Evolutionary conservation across 768 basidiomycete species (phyloP).

Genomic region (Auricularia auricula-judae): DNA sequence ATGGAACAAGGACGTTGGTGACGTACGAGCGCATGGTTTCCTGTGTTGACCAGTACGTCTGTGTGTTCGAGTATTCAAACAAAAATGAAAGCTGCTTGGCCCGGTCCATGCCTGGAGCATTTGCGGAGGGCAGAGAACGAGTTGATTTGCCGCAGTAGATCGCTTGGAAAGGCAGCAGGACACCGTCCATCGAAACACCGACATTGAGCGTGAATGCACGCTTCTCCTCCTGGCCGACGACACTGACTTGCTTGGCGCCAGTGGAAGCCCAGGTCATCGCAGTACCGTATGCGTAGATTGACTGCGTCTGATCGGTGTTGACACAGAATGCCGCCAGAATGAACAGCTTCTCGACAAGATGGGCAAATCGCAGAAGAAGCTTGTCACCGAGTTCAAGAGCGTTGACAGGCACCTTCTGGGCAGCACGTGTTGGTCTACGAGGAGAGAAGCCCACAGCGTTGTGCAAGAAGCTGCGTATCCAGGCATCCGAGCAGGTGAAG

Average conservation of each 20-base stretch:
- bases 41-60: conserved; percentile 3
- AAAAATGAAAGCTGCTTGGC: conserved; percentile 12
- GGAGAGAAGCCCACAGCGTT: conserved; percentile 17
- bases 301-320: conserved; percentile 29
- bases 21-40: too few relatives aligned
- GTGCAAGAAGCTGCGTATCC: conserved; percentile 14
- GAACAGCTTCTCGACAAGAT: conserved; percentile 15
- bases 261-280: conserved; percentile 19
- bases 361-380: conserved; percentile 15
- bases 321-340: conserved; percentile 20
- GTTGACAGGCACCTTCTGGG: conserved; percentile 24
- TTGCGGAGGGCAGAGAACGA: conserved; percentile 14
- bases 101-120: conserved; percentile 5
- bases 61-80: conserved; percentile 16
- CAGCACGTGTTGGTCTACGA: conserved; percentile 21
- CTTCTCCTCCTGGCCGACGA: conserved; percentile 29
- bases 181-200: conserved; percentile 20
- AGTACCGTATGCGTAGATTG: conserved; percentile 15
- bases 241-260: conserved; percentile 25
- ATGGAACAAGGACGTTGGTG: too few relatives aligned
- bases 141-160: conserved; percentile 23
- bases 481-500: conserved; percentile 21
- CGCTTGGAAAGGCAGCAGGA: conserved; percentile 26
- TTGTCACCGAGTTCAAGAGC: conserved; percentile 11
- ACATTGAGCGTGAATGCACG: conserved; percentile 30